These are phyloP conservation scores for Kwoniella sp. DNA, from an alignment of 768 basidiomycete genomes.

Conservation along the genomic window DNA sequence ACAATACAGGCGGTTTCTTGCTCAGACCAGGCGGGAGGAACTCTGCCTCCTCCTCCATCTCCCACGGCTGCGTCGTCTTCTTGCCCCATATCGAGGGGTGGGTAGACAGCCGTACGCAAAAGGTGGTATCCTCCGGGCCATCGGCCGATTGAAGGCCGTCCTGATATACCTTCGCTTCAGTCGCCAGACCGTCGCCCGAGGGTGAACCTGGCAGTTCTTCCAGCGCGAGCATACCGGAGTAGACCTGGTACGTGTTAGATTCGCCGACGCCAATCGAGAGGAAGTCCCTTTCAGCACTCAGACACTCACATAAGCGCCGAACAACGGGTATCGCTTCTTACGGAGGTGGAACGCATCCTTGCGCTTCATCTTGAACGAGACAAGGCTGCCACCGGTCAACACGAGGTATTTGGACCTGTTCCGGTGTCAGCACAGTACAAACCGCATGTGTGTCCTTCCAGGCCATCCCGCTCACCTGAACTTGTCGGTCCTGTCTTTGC, in stretches of 20 bases:
- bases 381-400: slow-evolving; percentile 68
- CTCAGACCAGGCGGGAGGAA: slow-evolving; percentile 57
- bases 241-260: no score
- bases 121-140: slow-evolving; percentile 77
- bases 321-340: slow-evolving; percentile 48
- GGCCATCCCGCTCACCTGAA: slow-evolving; percentile 63
- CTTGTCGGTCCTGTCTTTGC: slow-evolving; percentile 66
- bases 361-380: slow-evolving; percentile 65
- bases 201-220: slow-evolving; percentile 34
- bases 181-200: slow-evolving; percentile 28
- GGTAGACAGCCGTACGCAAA: slow-evolving; percentile 57
- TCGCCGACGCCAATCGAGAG: no score
- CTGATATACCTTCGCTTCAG: slow-evolving; percentile 67
- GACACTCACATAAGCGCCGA: slow-evolving; percentile 48
- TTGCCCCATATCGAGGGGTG: slow-evolving; percentile 55
- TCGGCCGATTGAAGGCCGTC: slow-evolving; percentile 87
- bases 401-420: slow-evolving; percentile 66
- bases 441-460: background rate
- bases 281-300: no score
- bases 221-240: slow-evolving; percentile 74
- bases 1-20: slow-evolving; percentile 45
- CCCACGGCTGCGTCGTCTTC: slow-evolving; percentile 30
- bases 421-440: background rate
- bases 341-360: slow-evolving; percentile 60
- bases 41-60: slow-evolving; percentile 20